Evolutionary conservation across 2,329 filamentous ascomycete species (phyloP).

Genomic region (Talaromyces rugulosus): DNA sequence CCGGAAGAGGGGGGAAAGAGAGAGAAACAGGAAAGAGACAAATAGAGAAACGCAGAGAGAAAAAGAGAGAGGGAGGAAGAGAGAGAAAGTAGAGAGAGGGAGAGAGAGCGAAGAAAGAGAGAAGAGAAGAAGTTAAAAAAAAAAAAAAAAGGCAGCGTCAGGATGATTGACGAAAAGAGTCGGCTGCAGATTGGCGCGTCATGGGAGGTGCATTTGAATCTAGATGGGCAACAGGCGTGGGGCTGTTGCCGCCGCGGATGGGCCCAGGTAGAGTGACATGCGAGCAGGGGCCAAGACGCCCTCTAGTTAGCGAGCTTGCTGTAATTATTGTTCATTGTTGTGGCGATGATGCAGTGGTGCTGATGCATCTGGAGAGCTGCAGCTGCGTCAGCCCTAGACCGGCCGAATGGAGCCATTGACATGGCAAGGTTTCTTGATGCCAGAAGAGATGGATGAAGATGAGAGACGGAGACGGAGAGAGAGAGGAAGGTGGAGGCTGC

Average conservation of each 20-base stretch:
- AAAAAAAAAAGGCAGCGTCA: slow-evolving; percentile 13
- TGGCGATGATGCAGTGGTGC: neutral
- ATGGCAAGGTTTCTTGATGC: neutral
- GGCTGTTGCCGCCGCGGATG: slow-evolving; percentile 9
- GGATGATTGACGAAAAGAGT: slow-evolving; percentile 34
- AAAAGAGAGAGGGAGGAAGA: neutral
- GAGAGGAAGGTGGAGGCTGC: neutral
- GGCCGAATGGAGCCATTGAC: too few relatives aligned
- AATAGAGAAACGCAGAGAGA: neutral
- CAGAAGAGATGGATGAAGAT: neutral
- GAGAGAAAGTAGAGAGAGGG: neutral
- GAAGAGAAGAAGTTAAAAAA: slow-evolving; percentile 15
- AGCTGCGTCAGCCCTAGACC: neutral
- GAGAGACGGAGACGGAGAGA: neutral
- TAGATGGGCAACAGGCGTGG: slow-evolving; percentile 27
- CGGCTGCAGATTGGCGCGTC: slow-evolving; percentile 40
- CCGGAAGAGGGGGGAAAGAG: neutral
- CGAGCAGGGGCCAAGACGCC: slow-evolving; percentile 12
- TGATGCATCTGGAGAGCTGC: neutral
- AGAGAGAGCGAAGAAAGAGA: neutral
- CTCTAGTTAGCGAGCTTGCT: neutral
- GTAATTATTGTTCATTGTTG: neutral
- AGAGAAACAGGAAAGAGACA: neutral
- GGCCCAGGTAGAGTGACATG: slow-evolving; percentile 12
- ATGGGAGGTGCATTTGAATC: slow-evolving; percentile 33